These are phyloP conservation scores for Marasmius fiardii DNA, from an alignment of 1,284 basidiomycete genomes.

Conservation along the genomic window DNA sequence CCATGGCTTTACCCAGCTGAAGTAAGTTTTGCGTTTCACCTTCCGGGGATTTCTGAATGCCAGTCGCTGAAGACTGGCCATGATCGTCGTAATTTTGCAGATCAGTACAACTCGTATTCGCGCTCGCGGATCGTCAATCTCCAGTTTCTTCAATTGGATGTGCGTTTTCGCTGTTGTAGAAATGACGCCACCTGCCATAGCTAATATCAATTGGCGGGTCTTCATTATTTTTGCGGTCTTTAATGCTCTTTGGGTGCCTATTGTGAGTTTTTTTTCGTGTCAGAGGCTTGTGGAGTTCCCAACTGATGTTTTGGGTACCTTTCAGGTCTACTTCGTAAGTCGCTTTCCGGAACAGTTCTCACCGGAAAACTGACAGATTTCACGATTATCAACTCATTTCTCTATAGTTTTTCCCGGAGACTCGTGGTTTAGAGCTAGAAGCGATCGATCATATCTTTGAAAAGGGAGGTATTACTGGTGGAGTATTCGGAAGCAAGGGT, in stretches of 20 bases:
- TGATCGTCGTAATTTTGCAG: constrained; percentile 22
- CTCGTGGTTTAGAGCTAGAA: constrained; percentile 39
- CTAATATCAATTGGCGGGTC: constrained; percentile 45
- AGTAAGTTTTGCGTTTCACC: constrained; percentile 19
- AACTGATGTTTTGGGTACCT: neutral
- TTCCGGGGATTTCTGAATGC: neutral
- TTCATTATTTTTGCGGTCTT: constrained; percentile 47
- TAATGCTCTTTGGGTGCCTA: constrained; percentile 41
- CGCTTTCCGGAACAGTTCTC: too few relatives aligned
- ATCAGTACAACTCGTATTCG: constrained; percentile 37
- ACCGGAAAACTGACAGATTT: too few relatives aligned
- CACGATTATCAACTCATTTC: too few relatives aligned
- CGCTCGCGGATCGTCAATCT: constrained; percentile 32
- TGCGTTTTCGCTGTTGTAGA: constrained; percentile 43
- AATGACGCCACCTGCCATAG: constrained; percentile 45
- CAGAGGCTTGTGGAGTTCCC: neutral
- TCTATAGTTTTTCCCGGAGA: constrained; percentile 41
- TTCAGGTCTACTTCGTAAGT: too few relatives aligned
- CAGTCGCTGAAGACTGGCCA: neutral
- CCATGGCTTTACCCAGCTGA: constrained; percentile 43
- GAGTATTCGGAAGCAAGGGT: constrained; percentile 29
- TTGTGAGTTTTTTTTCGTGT: constrained; percentile 29
- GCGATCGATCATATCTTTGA: constrained; percentile 43
- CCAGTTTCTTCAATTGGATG: constrained; percentile 41
- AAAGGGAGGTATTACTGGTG: constrained; percentile 39